Evolutionary conservation across 495 filamentous ascomycete species (phyloP), one percentile per base, ranked within the genome.

Genomic region (Poronia punctata): DNA sequence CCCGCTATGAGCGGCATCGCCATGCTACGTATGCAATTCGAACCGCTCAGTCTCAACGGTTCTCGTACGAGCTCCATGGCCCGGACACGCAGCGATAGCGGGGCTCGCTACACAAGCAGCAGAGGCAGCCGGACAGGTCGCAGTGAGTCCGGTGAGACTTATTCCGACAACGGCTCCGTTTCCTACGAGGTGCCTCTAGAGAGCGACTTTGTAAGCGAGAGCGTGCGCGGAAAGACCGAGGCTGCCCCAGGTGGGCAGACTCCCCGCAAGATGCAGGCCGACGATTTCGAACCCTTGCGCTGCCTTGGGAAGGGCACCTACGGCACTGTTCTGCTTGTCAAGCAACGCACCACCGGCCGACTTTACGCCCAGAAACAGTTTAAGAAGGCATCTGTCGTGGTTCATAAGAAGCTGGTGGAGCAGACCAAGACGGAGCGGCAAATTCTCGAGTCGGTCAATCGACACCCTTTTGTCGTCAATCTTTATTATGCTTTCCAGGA

Each of bases 401-500:
- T 96, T 8, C 86, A 92, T 61, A 96, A 95, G 69, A 84, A 84
- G 48, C 72, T 96, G 9, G 73, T 97, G 27, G 92, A 96, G 66
- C 92, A 98, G 59, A 96, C 92, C 26, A 93, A 93, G 70, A 95
- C 92, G 8, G 92, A 98, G 64, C 85, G 92, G 26, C 78, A 78
- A 38, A 93, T 98, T 43, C 72, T 98, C 32, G 92, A 98, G 62
- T 89, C 85, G 46, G 83, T 98, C 60, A 95, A 89, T 54, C 78
- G 88, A 8, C 93, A 98, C 54, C 89, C 92, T 0, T 97, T 96
- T 52, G 86, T 98, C 18, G 92, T 98, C 26, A 97, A 96, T 56
- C 74, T 98, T 8, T 98, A 82, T 67, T 98, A 98, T 56, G 92
- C 92, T 17, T 98, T 98, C 64, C 92, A 98, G 62, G 93, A 98